A percentile compares a stretch with the other conserved stretches of the same genome.
Conservation (phyloP, 768 basidiomycete genomes). For the Hericium alpestre region DNA sequence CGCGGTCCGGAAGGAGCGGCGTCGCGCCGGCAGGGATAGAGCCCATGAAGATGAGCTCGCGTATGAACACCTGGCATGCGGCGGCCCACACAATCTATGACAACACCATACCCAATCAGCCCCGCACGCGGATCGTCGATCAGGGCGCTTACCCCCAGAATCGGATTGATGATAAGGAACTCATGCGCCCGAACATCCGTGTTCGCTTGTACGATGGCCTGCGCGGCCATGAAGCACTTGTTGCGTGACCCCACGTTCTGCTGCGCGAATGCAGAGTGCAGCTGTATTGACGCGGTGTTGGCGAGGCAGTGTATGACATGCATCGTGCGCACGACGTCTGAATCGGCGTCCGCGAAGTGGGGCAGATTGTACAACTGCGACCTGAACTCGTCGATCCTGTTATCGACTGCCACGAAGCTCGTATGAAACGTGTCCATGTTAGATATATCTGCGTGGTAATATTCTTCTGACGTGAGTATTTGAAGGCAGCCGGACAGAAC, state of each 20-base stretch:
- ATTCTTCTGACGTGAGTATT: neutral
- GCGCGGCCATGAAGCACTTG: conserved; percentile 11
- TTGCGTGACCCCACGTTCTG: conserved; percentile 11
- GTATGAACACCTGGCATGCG: conserved; percentile 9
- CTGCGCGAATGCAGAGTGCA: conserved; percentile 17
- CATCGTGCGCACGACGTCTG: conserved; percentile 12
- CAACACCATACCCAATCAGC: neutral
- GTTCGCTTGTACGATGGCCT: conserved; percentile 7
- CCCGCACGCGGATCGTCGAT: neutral
- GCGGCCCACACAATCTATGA: conserved; percentile 10
- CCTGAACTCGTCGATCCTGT: conserved; percentile 20
- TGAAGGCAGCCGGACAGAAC: neutral
- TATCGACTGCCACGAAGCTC: conserved; percentile 18
- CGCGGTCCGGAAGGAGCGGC: conserved; percentile 1
- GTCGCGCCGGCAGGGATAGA: conserved; percentile 4
- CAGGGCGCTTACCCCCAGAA: conserved; percentile 4
- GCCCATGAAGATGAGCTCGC: conserved; percentile 8
- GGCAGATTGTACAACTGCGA: conserved; percentile 14
- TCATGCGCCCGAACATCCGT: conserved; percentile 1
- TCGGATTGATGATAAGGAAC: neutral
- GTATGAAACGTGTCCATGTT: conserved; percentile 13
- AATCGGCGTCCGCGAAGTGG: neutral
- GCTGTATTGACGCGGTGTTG: conserved; percentile 20
- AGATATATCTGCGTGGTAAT: neutral
- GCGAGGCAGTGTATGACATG: conserved; percentile 19